Evolutionary conservation across 2,329 filamentous ascomycete genomes (phyloP).

Genomic region (Aspergillus latus): DNA sequence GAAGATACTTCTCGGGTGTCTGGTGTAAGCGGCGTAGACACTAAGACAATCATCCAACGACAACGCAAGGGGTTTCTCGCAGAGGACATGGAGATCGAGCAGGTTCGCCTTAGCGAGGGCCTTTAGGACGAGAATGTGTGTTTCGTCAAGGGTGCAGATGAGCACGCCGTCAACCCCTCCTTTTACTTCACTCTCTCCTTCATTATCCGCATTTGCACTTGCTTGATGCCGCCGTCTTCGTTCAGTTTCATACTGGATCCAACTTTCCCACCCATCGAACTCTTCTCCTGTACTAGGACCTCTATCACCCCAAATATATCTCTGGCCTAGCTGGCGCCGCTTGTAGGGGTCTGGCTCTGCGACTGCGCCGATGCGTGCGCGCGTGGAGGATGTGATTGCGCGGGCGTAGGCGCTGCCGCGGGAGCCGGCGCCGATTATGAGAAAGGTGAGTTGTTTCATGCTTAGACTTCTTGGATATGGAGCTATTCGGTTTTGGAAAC

Average conservation of each 20-base stretch:
- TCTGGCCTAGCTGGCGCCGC: constrained; percentile 66
- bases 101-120: constrained; percentile 59
- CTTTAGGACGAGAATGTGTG: constrained; percentile 78
- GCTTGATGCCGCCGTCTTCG: neutral
- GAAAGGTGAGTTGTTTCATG: constrained; percentile 56
- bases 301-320: constrained; percentile 67
- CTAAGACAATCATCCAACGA: constrained; percentile 73
- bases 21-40: constrained; percentile 55
- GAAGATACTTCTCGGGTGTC: constrained; percentile 59
- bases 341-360: constrained; percentile 81
- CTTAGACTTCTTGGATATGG: neutral
- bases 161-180: constrained; percentile 65
- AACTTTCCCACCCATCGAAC: constrained; percentile 73
- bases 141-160: constrained; percentile 80
- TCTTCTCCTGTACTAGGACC: constrained; percentile 43
- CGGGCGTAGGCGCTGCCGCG: constrained; percentile 73
- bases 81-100: constrained; percentile 76
- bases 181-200: neutral
- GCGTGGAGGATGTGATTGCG: constrained; percentile 64
- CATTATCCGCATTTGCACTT: no score
- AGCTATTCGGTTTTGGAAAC: neutral
- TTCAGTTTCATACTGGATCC: constrained; percentile 49
- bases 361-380: constrained; percentile 69
- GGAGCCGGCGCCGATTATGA: constrained; percentile 80
- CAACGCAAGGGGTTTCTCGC: constrained; percentile 90